Conservation (phyloP, 1,284 basidiomycete genomes). For the Rhodofomes roseus region DNA sequence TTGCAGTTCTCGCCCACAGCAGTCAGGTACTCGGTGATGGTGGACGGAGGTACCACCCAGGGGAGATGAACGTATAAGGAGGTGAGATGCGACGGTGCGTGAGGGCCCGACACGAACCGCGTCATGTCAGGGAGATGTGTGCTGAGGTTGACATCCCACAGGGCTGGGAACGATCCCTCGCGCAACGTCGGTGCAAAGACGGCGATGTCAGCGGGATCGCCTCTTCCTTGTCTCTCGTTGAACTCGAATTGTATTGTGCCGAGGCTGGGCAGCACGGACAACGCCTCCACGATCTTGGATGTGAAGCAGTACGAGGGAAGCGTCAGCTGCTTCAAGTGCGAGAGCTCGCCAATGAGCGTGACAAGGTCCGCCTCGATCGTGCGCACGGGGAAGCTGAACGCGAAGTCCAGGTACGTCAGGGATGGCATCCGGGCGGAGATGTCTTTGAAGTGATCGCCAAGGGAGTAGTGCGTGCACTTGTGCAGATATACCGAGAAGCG, state of each 20-base stretch:
- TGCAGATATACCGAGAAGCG: slow-evolving; percentile 30
- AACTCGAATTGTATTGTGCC: slow-evolving; percentile 48
- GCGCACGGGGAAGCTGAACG: slow-evolving; percentile 32
- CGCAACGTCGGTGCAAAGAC: slow-evolving; percentile 40
- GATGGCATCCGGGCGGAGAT: slow-evolving; percentile 49
- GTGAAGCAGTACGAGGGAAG: slow-evolving; percentile 52
- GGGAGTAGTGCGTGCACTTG: slow-evolving; percentile 17
- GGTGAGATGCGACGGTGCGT: slow-evolving; percentile 45
- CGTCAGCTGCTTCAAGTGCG: slow-evolving; percentile 43
- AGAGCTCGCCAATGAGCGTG: slow-evolving; percentile 37
- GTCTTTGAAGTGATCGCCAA: slow-evolving; percentile 42
- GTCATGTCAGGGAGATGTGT: slow-evolving; percentile 40
- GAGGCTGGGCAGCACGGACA: slow-evolving; percentile 45
- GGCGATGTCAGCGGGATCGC: slow-evolving; percentile 38
- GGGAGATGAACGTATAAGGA: slow-evolving; percentile 49
- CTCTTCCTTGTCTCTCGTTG: slow-evolving; percentile 36
- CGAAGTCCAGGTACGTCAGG: slow-evolving; percentile 42
- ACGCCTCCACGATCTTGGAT: slow-evolving; percentile 37
- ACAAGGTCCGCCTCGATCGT: slow-evolving; percentile 35
- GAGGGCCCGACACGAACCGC: slow-evolving; percentile 40
- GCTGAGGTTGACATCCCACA: slow-evolving; percentile 50
- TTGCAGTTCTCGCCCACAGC: slow-evolving; percentile 45
- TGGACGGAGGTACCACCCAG: slow-evolving; percentile 35
- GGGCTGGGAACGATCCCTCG: slow-evolving; percentile 49
- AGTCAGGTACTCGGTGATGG: slow-evolving; percentile 40